phyloP scores from a whole-genome alignment of 106 monocot species.

The Chionographis japonica region DNA sequence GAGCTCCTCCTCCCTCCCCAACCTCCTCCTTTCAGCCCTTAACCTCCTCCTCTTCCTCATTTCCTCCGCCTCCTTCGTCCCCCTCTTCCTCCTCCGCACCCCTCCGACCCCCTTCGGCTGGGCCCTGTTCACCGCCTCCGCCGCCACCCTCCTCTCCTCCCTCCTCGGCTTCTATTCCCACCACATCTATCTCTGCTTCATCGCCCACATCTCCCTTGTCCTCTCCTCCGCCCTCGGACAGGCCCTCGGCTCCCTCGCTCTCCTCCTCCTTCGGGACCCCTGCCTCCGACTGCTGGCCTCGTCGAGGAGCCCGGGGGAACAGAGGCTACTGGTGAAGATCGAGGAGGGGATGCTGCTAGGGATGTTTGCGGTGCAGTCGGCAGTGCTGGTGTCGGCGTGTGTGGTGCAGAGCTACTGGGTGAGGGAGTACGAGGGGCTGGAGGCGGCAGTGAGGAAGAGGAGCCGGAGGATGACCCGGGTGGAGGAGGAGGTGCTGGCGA shows the following conservation, averaged over 20 bases:
- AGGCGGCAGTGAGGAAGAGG: conserved; percentile 34
- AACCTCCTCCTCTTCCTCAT: conserved; percentile 46
- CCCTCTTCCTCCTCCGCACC: conserved; percentile 40
- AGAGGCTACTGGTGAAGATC: conserved; percentile 25
- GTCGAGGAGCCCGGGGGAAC: conserved; percentile 19
- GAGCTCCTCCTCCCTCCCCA: conserved; percentile 28
- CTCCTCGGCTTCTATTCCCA: conserved; percentile 45
- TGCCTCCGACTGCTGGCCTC: conserved; percentile 36
- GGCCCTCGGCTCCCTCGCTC: conserved; percentile 38
- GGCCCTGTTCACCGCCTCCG: conserved; percentile 32
- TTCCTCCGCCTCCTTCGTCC: conserved; percentile 41
- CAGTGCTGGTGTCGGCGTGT: conserved; percentile 41
- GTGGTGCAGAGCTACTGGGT: conserved; percentile 42
- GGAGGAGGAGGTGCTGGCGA: conserved; percentile 42
- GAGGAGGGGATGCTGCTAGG: conserved; percentile 34
- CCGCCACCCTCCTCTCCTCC: conserved; percentile 39
- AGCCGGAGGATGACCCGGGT: conserved; percentile 44
- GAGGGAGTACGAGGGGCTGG: conserved; percentile 41
- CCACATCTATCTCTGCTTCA: conserved; percentile 37
- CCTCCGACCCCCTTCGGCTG: conserved; percentile 44
- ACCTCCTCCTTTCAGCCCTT: conserved; percentile 37
- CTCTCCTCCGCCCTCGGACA: conserved; percentile 39
- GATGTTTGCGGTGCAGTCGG: conserved; percentile 45
- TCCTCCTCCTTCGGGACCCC: conserved; percentile 43
- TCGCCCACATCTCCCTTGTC: conserved; percentile 30